These are phyloP conservation scores for Selaginella tamariscina DNA, from an alignment of 75 land plant genomes.

Conservation along the genomic window DNA sequence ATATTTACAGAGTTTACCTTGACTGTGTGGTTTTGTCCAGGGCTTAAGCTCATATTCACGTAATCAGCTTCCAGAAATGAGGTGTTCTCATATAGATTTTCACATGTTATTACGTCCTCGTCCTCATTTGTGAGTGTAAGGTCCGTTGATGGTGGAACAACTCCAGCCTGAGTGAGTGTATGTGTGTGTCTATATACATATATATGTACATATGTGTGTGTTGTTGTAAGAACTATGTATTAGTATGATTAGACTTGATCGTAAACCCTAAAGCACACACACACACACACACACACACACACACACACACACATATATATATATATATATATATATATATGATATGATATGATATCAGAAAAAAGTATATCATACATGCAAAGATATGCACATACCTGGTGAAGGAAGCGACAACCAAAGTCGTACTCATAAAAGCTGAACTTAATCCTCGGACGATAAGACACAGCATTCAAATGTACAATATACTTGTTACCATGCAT, in stretches of 20 bases:
- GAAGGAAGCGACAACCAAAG: slow-evolving; percentile 22
- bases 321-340: no score
- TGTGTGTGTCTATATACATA: no score
- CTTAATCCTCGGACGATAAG: slow-evolving; percentile 16
- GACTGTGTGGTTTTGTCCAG: slow-evolving; percentile 13
- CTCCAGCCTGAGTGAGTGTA: neutral
- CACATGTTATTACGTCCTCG: slow-evolving; percentile 12
- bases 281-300: no score
- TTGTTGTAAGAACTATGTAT: no score
- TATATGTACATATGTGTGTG: no score
- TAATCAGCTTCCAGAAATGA: slow-evolving; percentile 17
- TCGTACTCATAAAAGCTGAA: slow-evolving; percentile 21
- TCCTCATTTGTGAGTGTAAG: slow-evolving; percentile 16
- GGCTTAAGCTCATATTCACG: slow-evolving; percentile 10
- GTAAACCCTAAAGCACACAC: no score
- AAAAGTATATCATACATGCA: no score
- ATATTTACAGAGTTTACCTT: no score
- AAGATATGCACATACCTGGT: no score
- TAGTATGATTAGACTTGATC: no score
- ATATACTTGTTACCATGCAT: slow-evolving; percentile 17
- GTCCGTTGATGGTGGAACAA: slow-evolving; percentile 18
- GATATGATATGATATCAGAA: no score
- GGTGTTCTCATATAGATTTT: slow-evolving; percentile 17
- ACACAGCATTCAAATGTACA: slow-evolving; percentile 13
- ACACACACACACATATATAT: no score